Base-by-base conservation (phyloP, 1,139 yeast species). In the Nadsonia commutata region DNA sequence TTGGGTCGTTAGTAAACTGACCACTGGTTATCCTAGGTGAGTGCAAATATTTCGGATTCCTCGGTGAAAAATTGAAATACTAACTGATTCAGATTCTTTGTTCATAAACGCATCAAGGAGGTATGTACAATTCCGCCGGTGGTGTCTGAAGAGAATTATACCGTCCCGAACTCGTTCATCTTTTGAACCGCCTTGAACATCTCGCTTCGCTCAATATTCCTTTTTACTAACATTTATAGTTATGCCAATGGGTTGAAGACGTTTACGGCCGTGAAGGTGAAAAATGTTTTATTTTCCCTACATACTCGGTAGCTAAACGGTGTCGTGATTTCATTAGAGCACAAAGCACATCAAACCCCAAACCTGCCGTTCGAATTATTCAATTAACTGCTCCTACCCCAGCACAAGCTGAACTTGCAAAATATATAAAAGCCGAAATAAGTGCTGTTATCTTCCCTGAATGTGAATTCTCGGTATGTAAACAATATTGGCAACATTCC, bases 401-500 rank as follows among this genome's bases (percentile, higher is more conserved):
- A 1, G 62, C 64, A 31, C 70, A 63, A 19, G 48, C 43, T 2
- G 45, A 48, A 9, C 54, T 52, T 6, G 54, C 37, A 3, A 27
- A 20, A 5, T 11, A 23, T 11, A 23, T 23, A 11, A 23, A n/a
- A 23, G 74, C 88, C 6, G 72, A 72, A 42, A 72, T 88, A 45
- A 82, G 90, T 0, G 82, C 78, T 23, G 84, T 85, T 2, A 81
- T 90, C 52, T 79, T 80, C 54, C 84, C 84, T 0, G 66, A 69
- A 2, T 56, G 63, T 2, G 74, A 72, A 42, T 76, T 67, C 50
- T 61, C 74, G 1, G 58, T 81, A 4, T 90, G 93, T 31, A 86
- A 85, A 58, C 77, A 76, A 53, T 90, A 83, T 63, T 90, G 98
- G 98, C 96, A 88, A 58, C 96, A 88, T 56, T 70, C 94, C 0